These are phyloP conservation scores for Populus hybrid DNA, from an alignment of 441 rosid genomes.

Conservation along the genomic window DNA sequence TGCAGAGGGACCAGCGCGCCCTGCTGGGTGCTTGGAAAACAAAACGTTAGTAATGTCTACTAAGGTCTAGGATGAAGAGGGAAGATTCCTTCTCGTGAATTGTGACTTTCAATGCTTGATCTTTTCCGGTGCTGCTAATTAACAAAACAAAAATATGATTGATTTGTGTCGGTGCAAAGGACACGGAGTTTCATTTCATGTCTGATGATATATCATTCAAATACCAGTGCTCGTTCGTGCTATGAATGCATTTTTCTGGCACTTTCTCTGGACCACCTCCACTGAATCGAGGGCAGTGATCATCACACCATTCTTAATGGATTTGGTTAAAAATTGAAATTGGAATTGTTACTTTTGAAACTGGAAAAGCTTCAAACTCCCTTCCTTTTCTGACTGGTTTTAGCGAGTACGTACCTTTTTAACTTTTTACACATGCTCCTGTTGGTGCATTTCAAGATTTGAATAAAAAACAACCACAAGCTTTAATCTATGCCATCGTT, in stretches of 20 bases:
- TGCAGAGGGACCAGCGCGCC: no score
- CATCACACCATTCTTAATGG: not conserved
- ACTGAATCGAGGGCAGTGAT: no score
- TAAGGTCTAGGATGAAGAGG: no score
- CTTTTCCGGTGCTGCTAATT: no score
- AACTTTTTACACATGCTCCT: not conserved
- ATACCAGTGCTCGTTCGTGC: not conserved
- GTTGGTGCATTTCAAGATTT: not conserved
- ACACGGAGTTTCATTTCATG: slow-evolving; percentile 21
- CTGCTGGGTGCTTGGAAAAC: no score
- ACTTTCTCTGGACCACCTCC: no score
- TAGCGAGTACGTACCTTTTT: not conserved
- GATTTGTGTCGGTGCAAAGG: slow-evolving; percentile 15
- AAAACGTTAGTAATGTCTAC: no score
- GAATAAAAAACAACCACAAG: not conserved
- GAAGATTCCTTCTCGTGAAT: no score
- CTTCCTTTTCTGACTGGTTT: not conserved
- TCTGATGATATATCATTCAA: not conserved
- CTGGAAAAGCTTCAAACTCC: not conserved
- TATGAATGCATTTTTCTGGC: not conserved
- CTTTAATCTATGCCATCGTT: not conserved
- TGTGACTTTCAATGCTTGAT: no score
- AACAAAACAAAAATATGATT: not conserved
- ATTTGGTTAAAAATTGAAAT: not conserved
- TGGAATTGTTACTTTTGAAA: not conserved